Base-by-base conservation (phyloP, 306 rosid species). In the Lathyrus oleraceus region DNA sequence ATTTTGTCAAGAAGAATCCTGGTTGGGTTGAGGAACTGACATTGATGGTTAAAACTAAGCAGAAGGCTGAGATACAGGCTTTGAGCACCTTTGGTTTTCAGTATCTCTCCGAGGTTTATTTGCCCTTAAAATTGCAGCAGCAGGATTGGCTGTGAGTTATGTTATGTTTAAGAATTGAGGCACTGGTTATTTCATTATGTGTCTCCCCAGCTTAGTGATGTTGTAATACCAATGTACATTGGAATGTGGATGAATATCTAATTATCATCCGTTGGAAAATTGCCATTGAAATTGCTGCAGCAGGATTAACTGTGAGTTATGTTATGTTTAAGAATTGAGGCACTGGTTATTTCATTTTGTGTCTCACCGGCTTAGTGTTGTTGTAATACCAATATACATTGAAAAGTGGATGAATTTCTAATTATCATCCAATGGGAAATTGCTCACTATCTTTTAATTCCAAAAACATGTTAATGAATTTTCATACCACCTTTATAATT, bases 1-100 rank as follows among this genome's bases (percentile, higher is more conserved):
- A 93, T 82, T 90, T 93, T 72, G 96, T 90, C 38, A 93, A 93
- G 81, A 93, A 93, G 83, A 93, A 93, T 80, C 97, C 98, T 0
- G 92, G 89, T 12, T 93, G 97, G 98, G 98, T 93, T 48, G 96
- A 90, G 66, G 98, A 93, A 75, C 81, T 92, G 60, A 71, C 84
- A 2, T 85, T 93, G 80, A 93, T 93, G 98, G 96, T 93, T 84
- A 93, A 93, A 73, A 90, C 93, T 10, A 88, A 86, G 90, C 97
- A 93, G 79, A 93, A 93, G 88, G 98, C 96, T 6, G 98, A 93
- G 69, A 93, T 93, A 82, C 98, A 93, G 80, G 98, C 98, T 32
- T 74, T 93, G 83, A 90, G 98, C 67, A 27, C 95, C 4, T 93
- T 93, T 11, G 96, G 98, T 28, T 93, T 93, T 61, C 98, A 93